Evolutionary conservation across 1,139 yeast species (phyloP), one percentile per base, ranked within the genome.

Genomic region (Hansenula anomala): DNA sequence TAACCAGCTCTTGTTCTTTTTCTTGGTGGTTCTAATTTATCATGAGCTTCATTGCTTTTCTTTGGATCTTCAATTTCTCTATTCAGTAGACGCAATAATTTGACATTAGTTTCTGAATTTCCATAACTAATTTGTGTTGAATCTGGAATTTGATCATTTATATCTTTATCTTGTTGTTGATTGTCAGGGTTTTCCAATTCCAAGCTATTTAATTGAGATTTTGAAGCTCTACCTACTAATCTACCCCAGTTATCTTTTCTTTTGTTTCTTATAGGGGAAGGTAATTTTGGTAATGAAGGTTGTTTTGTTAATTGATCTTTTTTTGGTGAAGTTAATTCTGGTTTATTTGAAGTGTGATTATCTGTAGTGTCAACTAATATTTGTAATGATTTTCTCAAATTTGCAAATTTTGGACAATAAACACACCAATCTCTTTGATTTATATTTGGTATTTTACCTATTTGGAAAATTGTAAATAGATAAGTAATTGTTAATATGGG

Each of bases 401-500:
- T 41, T 6, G 36, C 35, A 4, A 48, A 37, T 29, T 47, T 55
- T 5, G 78, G 78, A 8, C 76, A 76, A 55, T 63, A 75, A 4
- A 78, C 56, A 48, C 82, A 75, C 81, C 82, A 76, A 46, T 76
- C 73, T 26, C 64, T 49, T 2, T 59, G 41, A 32, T 54, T 50
- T 5, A 63, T 40, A 31, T 54, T 51, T 6, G 62, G 59, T 7
- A 52, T 36, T 9, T 40, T 31, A 2, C 60, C 62, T 3, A 40
- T 44, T 34, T 58, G 51, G 8, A 60, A 46, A 1, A 56, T 42
- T 31, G 61, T 78, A 75, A 80, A 77, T 5, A 78, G 40, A 45
- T 66, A 78, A 0, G 76, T 71, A 2, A 73, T 44, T 0, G 81
- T 72, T 0, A 76, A 70, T n/a, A 78, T 69, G 0, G 84, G 83